Evolutionary conservation across 169 alveolate genomes (phyloP).

Genomic region (Plasmodium falciparum): DNA sequence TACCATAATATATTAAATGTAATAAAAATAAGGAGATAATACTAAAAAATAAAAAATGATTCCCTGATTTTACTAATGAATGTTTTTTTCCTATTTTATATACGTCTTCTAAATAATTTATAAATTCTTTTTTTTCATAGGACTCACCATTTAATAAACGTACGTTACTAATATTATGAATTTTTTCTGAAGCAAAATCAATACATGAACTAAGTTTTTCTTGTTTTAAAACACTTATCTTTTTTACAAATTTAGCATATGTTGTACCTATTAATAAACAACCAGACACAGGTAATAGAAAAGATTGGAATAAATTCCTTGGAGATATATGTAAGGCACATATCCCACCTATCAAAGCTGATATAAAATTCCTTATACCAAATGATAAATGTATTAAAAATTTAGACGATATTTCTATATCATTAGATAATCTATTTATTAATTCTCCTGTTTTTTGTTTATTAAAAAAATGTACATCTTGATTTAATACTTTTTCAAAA

Average conservation of each 20-base stretch:
- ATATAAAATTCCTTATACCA: constrained; percentile 62
- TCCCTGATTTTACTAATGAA: constrained; percentile 60
- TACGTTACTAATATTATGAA: constrained; percentile 45
- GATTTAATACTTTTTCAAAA: constrained; percentile 75
- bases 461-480: constrained; percentile 78
- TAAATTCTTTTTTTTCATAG: constrained; percentile 62
- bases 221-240: constrained; percentile 41
- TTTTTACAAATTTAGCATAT: constrained; percentile 55
- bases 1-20: constrained; percentile 68
- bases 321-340: constrained; percentile 75
- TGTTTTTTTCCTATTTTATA: constrained; percentile 47
- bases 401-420: constrained; percentile 76
- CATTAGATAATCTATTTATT: constrained; percentile 75
- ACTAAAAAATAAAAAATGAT: constrained; percentile 58
- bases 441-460: constrained; percentile 76
- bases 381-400: constrained; percentile 69
- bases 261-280: constrained; percentile 51
- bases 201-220: constrained; percentile 58
- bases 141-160: constrained; percentile 61
- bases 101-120: constrained; percentile 61
- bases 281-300: constrained; percentile 51
- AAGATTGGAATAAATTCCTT: constrained; percentile 37
- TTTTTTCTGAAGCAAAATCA: constrained; percentile 68
- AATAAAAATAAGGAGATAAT: constrained; percentile 50
- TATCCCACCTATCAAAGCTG: constrained; percentile 55